Percentiles rank a stretch among this genome's conserved stretches.
Evolutionary conservation across 306 rosid genomes (phyloP).

Genomic region (Prunus salicina): DNA sequence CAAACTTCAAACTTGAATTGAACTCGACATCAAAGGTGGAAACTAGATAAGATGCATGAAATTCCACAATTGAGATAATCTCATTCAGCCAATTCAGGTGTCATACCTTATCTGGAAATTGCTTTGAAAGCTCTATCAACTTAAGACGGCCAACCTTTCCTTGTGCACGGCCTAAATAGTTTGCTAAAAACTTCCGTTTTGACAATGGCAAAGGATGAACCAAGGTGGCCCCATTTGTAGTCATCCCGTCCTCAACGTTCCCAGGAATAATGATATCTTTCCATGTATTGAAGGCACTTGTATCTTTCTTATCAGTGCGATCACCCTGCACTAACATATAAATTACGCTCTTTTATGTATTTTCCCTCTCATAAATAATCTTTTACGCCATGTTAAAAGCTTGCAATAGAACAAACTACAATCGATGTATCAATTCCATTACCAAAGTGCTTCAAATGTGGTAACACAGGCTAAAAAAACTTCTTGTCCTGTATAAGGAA

Average conservation of each 20-base stretch:
- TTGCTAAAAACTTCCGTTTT: constrained; percentile 80
- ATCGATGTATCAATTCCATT: background rate
- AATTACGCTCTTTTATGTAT: constrained; percentile 15
- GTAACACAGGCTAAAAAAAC: background rate
- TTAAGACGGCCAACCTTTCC: constrained; percentile 86
- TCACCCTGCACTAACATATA: constrained; percentile 67
- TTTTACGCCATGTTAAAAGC: background rate
- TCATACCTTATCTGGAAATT: constrained; percentile 77
- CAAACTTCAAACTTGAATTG: background rate
- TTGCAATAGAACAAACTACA: background rate
- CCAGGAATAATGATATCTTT: constrained; percentile 99
- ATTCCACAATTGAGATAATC: constrained; percentile 8
- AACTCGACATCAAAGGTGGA: background rate
- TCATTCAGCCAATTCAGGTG: constrained; percentile 14
- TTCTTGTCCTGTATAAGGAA: background rate
- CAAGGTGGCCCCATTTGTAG: constrained; percentile 38
- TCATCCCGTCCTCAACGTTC: constrained; percentile 79
- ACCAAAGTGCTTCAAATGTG: background rate
- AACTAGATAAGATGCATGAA: background rate
- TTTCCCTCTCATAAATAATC: background rate
- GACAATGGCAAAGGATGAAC: constrained; percentile 77
- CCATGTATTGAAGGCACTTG: constrained; percentile 91
- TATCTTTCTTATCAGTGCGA: constrained; percentile 90
- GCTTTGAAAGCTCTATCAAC: constrained; percentile 76
- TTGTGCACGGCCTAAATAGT: constrained; percentile 95